phyloP scores from a whole-genome alignment of 2,329 filamentous ascomycete genomes.

The Fusarium miscanthi region DNA sequence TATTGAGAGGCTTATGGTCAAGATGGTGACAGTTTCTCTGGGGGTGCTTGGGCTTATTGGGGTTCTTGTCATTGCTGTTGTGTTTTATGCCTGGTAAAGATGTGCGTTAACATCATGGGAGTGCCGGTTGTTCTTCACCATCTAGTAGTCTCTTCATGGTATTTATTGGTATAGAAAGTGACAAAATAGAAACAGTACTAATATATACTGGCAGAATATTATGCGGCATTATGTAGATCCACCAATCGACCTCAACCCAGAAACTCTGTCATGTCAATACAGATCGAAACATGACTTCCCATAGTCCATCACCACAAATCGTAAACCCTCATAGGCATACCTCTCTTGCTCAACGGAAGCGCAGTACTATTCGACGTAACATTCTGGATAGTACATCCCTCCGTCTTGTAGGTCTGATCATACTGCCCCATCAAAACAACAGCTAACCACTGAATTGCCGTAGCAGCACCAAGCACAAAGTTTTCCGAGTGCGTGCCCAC shows the following conservation, averaged over 20 bases:
- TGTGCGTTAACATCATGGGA: accelerated
- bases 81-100: neutral
- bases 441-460: slow-evolving; percentile 30
- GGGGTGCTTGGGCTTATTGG: neutral
- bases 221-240: neutral
- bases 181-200: no score
- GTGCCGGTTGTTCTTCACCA: accelerated
- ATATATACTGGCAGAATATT: neutral
- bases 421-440: slow-evolving; percentile 28
- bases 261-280: neutral
- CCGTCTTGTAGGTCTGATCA: slow-evolving; percentile 10
- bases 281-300: neutral
- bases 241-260: accelerated
- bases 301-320: slow-evolving; percentile 17
- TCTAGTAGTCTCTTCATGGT: accelerated
- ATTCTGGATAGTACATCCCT: slow-evolving; percentile 39
- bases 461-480: neutral
- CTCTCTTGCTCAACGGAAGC: slow-evolving; percentile 16
- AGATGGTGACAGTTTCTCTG: accelerated
- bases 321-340: slow-evolving; percentile 15
- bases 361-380: slow-evolving; percentile 32
- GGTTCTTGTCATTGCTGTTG: neutral
- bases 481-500: slow-evolving; percentile 31
- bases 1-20: neutral
- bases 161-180: accelerated